A percentile compares a stretch with the other conserved stretches of the same genome.
These are phyloP conservation scores for Hibiscus mutabilis DNA, from an alignment of 345 rosid genomes.

Conservation along the genomic window DNA sequence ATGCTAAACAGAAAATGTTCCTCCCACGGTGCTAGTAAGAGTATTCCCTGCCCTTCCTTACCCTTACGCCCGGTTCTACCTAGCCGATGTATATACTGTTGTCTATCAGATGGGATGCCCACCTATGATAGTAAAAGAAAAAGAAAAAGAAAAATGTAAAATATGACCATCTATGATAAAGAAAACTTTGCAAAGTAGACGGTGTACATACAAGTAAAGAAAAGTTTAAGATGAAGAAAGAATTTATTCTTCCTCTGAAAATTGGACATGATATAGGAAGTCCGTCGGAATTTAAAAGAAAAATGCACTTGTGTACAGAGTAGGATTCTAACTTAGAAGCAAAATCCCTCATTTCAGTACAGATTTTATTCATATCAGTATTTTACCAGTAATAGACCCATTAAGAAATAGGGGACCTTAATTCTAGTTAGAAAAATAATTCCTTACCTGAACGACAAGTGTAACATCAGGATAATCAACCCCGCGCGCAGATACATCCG, in stretches of 20 bases:
- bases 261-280: neutral
- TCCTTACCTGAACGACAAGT: constrained; percentile 79
- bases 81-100: constrained; percentile 90
- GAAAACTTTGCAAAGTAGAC: neutral
- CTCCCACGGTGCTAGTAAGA: constrained; percentile 85
- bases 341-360: neutral
- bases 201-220: neutral
- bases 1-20: constrained; percentile 66
- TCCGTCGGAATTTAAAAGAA: neutral
- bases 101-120: constrained; percentile 84
- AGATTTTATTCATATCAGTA: neutral
- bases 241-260: neutral
- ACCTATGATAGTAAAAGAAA: constrained; percentile 33
- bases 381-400: neutral
- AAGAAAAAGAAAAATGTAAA: neutral
- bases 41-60: constrained; percentile 86
- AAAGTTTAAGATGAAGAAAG: neutral
- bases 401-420: neutral
- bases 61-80: constrained; percentile 97
- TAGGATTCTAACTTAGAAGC: neutral
- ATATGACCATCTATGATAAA: neutral
- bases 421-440: neutral
- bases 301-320: neutral
- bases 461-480: constrained; percentile 99
- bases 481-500: constrained; percentile 99